These are phyloP conservation scores for Trametes coccinea DNA, from an alignment of 768 basidiomycete genomes.

Conservation along the genomic window DNA sequence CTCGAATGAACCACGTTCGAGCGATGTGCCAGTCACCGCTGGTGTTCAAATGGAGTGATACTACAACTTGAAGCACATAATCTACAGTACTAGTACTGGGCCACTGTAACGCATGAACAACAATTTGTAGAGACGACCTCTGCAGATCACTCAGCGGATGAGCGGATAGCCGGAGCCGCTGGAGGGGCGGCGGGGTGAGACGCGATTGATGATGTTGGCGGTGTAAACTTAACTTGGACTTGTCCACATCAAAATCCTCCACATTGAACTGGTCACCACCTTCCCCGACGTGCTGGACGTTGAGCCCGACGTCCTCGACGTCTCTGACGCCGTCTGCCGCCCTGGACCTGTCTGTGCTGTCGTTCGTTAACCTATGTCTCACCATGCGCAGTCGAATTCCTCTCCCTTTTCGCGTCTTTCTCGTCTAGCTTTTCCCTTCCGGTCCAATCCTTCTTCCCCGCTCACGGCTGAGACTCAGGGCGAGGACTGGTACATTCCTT, in stretches of 20 bases:
- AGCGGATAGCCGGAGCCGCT: background rate
- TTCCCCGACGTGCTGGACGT: constrained; percentile 22
- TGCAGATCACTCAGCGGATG: no score
- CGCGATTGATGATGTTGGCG: constrained; percentile 3
- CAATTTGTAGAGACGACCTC: no score
- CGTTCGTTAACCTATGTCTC: constrained; percentile 17
- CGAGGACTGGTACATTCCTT: constrained; percentile 64
- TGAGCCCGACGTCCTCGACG: constrained; percentile 14
- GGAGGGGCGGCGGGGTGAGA: background rate
- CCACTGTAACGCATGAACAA: no score
- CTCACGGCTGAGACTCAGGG: constrained; percentile 26
- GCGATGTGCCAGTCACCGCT: no score
- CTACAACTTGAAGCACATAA: no score
- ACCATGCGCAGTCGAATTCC: constrained; percentile 22
- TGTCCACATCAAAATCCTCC: constrained; percentile 14
- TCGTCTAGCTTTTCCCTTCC: constrained; percentile 35
- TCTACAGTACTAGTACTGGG: no score
- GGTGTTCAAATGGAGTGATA: no score
- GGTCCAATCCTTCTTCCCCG: constrained; percentile 26
- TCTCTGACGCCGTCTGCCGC: constrained; percentile 1
- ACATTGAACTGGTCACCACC: constrained; percentile 10
- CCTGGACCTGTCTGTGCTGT: background rate
- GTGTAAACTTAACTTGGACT: constrained; percentile 6
- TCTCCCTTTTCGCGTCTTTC: constrained; percentile 42
- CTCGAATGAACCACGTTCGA: no score